Evolutionary conservation across 768 basidiomycete genomes (phyloP), one percentile per base, ranked within the genome.

Genomic region (Rhodotorula diobovata): DNA sequence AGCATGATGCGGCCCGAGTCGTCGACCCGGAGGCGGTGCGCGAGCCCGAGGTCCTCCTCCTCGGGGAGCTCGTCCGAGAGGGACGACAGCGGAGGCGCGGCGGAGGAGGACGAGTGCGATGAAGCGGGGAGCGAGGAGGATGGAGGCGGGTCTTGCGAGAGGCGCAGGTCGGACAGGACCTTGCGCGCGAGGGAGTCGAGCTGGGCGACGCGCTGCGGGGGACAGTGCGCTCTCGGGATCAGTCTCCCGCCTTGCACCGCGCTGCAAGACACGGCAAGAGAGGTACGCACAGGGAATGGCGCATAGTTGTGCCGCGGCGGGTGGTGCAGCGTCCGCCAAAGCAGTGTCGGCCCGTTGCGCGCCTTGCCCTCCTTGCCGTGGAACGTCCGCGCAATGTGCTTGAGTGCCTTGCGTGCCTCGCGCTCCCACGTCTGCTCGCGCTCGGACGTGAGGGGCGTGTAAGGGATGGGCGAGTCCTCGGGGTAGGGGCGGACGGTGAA

Each of bases 261-360:
- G 41, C 2, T 5, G 12, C 2, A 16, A 4, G 6, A 25, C n/a
- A 14, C 18, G 4, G 7, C 0, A 43, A 1, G 32, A 41, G 20
- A 25, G 32, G 39, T 46, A 45, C 48, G 23, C 12, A 74, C 73
- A 6, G 73, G 73, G 46, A 68, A 75, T 6, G 73, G 73, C 39
- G 73, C 70, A 41, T 75, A 75, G 57, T 75, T 75, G 64, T 75
- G 73, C 43, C 73, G 51, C 51, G 69, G 68, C 18, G 73, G 73
- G n/a, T 71, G 70, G 41, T 75, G 73, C 55, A 75, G 45, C 32
- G 64, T 66, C 37, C 73, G 54, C 73, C 73, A 75, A 21, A 75
- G 37, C 21, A 75, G 28, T 14, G 67, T 45, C 48, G 73, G 73
- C 4, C 73, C 73, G 37, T 68, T 50, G 54, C 57, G 57, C n/a